Base-by-base conservation (phyloP, 2,329 filamentous ascomycete genomes). In the Apiospora aurea region DNA sequence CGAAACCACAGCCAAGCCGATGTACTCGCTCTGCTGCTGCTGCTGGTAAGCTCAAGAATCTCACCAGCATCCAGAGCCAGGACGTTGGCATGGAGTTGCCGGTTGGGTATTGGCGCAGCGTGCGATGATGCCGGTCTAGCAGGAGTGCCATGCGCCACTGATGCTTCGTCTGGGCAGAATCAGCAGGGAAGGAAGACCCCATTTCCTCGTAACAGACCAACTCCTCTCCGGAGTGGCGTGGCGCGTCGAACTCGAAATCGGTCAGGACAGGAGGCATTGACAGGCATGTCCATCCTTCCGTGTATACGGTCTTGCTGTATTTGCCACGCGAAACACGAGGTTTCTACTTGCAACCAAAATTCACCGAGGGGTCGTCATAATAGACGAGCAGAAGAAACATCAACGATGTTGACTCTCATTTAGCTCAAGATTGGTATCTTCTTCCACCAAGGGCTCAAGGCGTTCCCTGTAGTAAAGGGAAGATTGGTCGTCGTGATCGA, bases 121-220 rank as follows among this genome's bases (percentile, higher is more conserved):
- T 57, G 43, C 34, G 57, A 64, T 41, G 21, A 64, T 64, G 34
- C 34, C 11, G 34, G 29, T 4, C 34, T 29, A 64, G 18, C 34
- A 64, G 57, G 57, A n/a, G 57, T 41, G 1, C 57, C 18, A n/a
- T 64, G 57, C 41, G 18, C 2, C 29, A 68, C 66, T 26, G 41
- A 38, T 47, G 14, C 14, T 18, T 46, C 44, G 73, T 7, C 70
- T 6, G 6, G 41, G 10, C 7, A 43, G 41, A 43, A 43, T 43
- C 41, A 43, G 13, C 10, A 8, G 41, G 41, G 41, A 43, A 43
- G 10, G 7, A 43, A 43, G 41, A 43, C 41, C 41, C 2, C 41
- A 43, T 43, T 43, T 80, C 82, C 0, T 85, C 79, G 64, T 87
- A 85, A 75, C 92, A 94, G 0, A 80, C 74, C 0, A 91, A 80